phyloP scores from a whole-genome alignment of 495 filamentous ascomycete genomes.

The Aspergillus ostianus region DNA sequence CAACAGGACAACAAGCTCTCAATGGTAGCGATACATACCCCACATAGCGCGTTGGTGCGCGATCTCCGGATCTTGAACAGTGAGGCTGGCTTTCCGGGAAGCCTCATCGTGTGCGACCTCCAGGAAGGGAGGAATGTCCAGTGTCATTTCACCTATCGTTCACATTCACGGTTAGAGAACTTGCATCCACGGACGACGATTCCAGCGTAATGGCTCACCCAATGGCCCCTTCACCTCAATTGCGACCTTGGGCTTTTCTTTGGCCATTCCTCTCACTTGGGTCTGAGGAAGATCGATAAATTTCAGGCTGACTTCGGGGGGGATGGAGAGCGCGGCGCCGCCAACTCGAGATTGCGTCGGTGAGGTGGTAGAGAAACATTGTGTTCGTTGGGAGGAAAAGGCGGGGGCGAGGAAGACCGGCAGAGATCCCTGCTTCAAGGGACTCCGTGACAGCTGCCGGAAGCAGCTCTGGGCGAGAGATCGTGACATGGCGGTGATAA shows the following conservation, averaged over 20 bases:
- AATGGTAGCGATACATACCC: conserved; percentile 60
- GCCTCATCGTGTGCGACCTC: conserved; percentile 62
- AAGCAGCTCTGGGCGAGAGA: conserved; percentile 41
- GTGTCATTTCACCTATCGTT: conserved; percentile 61
- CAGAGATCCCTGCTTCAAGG: conserved; percentile 40
- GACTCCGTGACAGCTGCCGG: conserved; percentile 39
- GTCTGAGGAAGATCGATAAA: conserved; percentile 57
- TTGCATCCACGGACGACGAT: conserved; percentile 1
- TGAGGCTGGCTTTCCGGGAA: conserved; percentile 60
- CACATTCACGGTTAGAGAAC: conserved; percentile 11
- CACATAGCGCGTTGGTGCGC: conserved; percentile 93
- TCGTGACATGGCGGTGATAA: conserved; percentile 33
- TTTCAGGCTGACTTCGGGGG: conserved; percentile 73
- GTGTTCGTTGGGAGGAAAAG: conserved; percentile 53
- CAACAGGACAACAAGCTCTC: conserved; percentile 1
- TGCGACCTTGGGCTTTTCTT: conserved; percentile 53
- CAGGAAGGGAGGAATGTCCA: conserved; percentile 72
- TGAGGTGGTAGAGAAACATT: conserved; percentile 71
- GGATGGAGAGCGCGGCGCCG: conserved; percentile 74
- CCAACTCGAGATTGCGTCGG: conserved; percentile 76
- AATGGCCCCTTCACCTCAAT: conserved; percentile 73
- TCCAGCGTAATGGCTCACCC: conserved; percentile 44
- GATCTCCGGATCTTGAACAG: conserved; percentile 58
- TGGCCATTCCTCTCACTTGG: conserved; percentile 48
- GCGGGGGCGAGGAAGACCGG: conserved; percentile 75